A percentile compares a stretch with the other conserved stretches of the same genome.
Evolutionary conservation across 2,329 filamentous ascomycete genomes (phyloP).

Genomic region (Aspergillus tamarii): DNA sequence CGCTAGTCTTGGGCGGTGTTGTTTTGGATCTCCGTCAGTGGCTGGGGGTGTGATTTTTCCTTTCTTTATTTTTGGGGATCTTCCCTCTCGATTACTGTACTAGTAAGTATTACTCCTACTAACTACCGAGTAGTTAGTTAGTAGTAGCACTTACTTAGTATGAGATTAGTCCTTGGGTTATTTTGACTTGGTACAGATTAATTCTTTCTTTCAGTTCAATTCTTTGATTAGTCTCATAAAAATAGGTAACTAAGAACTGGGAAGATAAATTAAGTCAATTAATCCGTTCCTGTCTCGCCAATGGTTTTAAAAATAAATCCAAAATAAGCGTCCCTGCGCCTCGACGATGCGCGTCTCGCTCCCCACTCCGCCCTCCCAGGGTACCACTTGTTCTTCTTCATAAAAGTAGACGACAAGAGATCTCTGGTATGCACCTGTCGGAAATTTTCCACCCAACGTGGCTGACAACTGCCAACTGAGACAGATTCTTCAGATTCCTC

Average conservation of each 20-base stretch:
- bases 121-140: no score
- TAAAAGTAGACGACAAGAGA: not conserved
- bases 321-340: conserved; percentile 3
- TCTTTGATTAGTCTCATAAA: not conserved
- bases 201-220: not conserved
- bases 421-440: not conserved
- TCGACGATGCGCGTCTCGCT: conserved; percentile 3
- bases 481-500: not conserved
- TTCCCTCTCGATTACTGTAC: not conserved
- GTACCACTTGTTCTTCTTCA: not conserved
- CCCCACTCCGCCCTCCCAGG: not conserved
- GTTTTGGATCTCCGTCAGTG: conserved; percentile 11
- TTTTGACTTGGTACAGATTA: not conserved
- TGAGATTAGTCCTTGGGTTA: not conserved
- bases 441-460: not conserved
- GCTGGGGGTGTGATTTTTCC: not conserved
- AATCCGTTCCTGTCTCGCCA: not conserved
- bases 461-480: not conserved
- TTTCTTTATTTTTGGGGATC: not conserved
- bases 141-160: no score
- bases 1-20: conserved; percentile 11
- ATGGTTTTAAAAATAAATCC: not conserved
- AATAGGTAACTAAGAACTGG: not conserved
- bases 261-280: not conserved
- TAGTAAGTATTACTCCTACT: no score